A percentile compares a stretch with the other conserved stretches of the same genome.
Conservation (phyloP, 2,329 filamentous ascomycete species). For the Penicillium digitatum region DNA sequence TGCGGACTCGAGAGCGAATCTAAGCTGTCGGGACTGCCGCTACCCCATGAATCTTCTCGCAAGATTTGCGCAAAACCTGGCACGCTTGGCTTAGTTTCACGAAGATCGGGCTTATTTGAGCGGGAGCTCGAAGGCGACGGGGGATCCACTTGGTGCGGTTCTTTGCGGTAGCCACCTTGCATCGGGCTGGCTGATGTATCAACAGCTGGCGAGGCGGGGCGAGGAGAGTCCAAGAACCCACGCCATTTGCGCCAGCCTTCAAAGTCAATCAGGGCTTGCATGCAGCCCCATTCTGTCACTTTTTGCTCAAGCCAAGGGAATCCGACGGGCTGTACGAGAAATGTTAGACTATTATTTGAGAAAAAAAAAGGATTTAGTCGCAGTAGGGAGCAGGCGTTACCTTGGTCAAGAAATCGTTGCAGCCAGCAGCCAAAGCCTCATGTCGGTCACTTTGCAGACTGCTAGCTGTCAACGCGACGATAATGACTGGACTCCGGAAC, state of each 20-base stretch:
- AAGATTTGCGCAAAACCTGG: conserved; percentile 16
- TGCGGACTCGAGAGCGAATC: conserved; percentile 26
- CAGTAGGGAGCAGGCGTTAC: conserved; percentile 47
- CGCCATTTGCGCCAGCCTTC: conserved; percentile 99
- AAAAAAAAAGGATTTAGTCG: not conserved
- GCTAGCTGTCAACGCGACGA: conserved; percentile 91
- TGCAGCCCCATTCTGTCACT: conserved; percentile 99
- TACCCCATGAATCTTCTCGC: conserved; percentile 30
- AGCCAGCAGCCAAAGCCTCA: conserved; percentile 89
- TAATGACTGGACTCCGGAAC: conserved; percentile 97
- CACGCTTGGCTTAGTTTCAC: conserved; percentile 5
- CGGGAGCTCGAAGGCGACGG: conserved; percentile 19
- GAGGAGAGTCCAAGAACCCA: conserved; percentile 56
- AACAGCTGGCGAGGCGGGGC: conserved; percentile 16
- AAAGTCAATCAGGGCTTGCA: conserved; percentile 98
- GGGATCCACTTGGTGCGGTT: conserved; percentile 8
- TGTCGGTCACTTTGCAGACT: conserved; percentile 93
- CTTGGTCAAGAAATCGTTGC: conserved; percentile 98
- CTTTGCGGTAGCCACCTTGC: conserved; percentile 20
- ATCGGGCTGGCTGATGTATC: conserved; percentile 28
- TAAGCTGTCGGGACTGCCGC: conserved; percentile 28
- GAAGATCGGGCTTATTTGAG: conserved; percentile 13
- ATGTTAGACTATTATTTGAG: conserved; percentile 6
- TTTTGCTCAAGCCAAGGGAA: conserved; percentile 97
- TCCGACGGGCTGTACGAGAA: conserved; percentile 72